Evolutionary conservation across 352 stramenopile species (phyloP), one percentile per base, ranked within the genome.

Genomic region (Pythium diclinum): DNA sequence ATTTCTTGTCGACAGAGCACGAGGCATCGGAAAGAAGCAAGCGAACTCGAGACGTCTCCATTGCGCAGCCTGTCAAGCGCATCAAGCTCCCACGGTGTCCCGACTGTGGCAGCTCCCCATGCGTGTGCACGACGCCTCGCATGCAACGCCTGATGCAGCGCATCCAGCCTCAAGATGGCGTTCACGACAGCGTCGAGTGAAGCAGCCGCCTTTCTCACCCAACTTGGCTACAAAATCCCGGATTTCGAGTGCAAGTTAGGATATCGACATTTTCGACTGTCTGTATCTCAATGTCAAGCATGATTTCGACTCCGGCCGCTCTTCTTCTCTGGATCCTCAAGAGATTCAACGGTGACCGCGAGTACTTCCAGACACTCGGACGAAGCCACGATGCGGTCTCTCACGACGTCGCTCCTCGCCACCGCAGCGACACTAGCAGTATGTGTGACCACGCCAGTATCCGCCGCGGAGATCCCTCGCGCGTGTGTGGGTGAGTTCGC

Each of bases 61-160:
- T 13, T 11, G 54, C 34, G 16, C 70, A 73, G 30, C 78, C 81
- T 3, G 75, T 74, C 57, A 90, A 88, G 66, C 85, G 85, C 48
- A 25, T 64, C 2, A 85, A 78, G 44, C 58, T 87, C 17, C 60
- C 46, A n/a, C 25, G 36, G 56, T 73, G 61, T 49, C 19, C 44
- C 21, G 40, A 61, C 47, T 87, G 78, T 52, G 44, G 52, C n/a
- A 60, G 72, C 44, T 51, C 56, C 13, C 58, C 54, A 0, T 88
- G 79, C 51, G 71, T 70, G 13, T 85, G 79, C 49, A 62, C 77
- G 6, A 78, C 57, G 25, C 57, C 58, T 30, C 74, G 73, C 10
- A 84, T 87, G 76, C 69, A 78, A 61, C 65, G 70, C 9, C 66
- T 86, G 30, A 23, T 81, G 44, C 69, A 65, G 14, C 73, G 73